These are phyloP conservation scores for Magnusiomyces suaveolens DNA, from an alignment of 1,139 yeast species.

Conservation along the genomic window DNA sequence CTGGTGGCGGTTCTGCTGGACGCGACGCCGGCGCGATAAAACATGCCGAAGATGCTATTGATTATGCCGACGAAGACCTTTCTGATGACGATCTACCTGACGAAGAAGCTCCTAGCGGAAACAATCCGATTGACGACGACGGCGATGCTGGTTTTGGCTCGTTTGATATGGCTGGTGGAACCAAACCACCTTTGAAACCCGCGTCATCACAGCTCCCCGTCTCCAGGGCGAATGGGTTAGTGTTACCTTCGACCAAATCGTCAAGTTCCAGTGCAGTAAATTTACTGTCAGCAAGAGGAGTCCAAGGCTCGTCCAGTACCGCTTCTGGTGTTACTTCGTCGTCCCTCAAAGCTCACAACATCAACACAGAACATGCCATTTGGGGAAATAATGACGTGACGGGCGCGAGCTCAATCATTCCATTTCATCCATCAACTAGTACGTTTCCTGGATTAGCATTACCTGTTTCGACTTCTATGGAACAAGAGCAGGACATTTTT, in stretches of 20 bases:
- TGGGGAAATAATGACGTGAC: background rate
- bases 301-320: too few species aligned
- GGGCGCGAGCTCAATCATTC: background rate
- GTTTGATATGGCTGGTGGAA: background rate
- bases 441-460: background rate
- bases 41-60: constrained; percentile 91
- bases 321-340: background rate
- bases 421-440: background rate
- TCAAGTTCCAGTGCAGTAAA: too few species aligned
- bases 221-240: background rate
- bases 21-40: constrained; percentile 33
- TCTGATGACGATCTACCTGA: constrained; percentile 69
- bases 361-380: background rate
- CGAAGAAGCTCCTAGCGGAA: constrained; percentile 30
- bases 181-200: background rate
- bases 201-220: constrained; percentile 7
- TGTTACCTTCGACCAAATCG: background rate
- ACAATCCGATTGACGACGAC: constrained; percentile 23
- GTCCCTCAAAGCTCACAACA: background rate
- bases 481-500: background rate
- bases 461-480: constrained; percentile 2
- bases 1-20: constrained; percentile 17
- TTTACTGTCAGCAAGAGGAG: too few species aligned
- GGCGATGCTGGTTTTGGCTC: constrained; percentile 19
- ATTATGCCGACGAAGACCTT: constrained; percentile 86